Conservation (phyloP, 306 rosid species). For the Pyrus communis region DNA sequence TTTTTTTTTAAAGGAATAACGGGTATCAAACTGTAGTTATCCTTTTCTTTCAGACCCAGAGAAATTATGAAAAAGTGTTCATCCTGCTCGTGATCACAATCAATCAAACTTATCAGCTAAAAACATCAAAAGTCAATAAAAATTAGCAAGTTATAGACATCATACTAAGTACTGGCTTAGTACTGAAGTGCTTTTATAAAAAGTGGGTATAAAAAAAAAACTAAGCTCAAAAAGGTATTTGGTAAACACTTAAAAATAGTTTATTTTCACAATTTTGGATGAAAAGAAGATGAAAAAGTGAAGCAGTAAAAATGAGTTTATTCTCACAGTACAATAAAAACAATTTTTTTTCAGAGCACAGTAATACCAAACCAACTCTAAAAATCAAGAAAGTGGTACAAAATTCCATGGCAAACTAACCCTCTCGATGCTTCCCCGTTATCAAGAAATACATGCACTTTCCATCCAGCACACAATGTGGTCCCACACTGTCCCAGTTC, state of each 20-base stretch:
- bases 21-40: no score
- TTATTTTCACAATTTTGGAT: no score
- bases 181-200: no score
- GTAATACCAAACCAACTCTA: accelerated
- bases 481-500: slow-evolving; percentile 21
- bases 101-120: accelerated
- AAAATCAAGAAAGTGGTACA: background rate
- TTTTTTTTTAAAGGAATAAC: no score
- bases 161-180: no score
- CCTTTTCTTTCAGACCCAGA: accelerated
- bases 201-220: no score
- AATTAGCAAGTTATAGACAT: no score
- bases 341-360: no score
- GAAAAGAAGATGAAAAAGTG: accelerated
- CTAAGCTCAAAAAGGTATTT: no score
- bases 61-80: accelerated
- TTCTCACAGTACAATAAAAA: no score
- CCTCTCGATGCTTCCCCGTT: background rate
- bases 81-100: accelerated
- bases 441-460: slow-evolving; percentile 5
- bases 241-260: no score
- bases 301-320: accelerated
- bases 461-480: slow-evolving; percentile 8
- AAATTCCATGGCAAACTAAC: background rate
- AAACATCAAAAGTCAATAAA: no score